A percentile compares a stretch with the other conserved stretches of the same genome.
Conservation (phyloP, 495 filamentous ascomycete genomes). For the Talaromyces trachyspermus region DNA sequence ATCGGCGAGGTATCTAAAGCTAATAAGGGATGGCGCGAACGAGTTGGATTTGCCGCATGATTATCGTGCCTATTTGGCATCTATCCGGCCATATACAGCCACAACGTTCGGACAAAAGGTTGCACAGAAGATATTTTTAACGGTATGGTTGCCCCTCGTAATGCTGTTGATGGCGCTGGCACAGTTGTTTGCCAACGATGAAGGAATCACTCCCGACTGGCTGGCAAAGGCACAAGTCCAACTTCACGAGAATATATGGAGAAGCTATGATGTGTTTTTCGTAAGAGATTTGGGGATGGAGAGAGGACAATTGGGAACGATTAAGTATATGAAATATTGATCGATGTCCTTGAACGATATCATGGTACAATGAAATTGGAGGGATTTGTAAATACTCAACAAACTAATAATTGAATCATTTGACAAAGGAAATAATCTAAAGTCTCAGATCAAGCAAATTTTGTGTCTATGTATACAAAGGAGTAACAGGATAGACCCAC, state of each 20-base stretch:
- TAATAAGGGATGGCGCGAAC: conserved; percentile 66
- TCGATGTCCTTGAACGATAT: not conserved
- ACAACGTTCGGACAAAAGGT: conserved; percentile 60
- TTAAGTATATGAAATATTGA: not conserved
- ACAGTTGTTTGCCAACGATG: conserved; percentile 47
- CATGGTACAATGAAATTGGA: not conserved
- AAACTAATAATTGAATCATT: not conserved
- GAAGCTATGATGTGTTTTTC: conserved; percentile 63
- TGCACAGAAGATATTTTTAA: conserved; percentile 54
- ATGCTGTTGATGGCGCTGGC: conserved; percentile 38
- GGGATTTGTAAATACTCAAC: not conserved
- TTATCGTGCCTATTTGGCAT: conserved; percentile 62
- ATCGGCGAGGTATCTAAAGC: conserved; percentile 69
- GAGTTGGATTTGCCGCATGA: conserved; percentile 70
- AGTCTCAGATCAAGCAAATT: conserved; percentile 24
- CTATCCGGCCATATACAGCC: conserved; percentile 58
- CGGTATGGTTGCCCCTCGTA: conserved; percentile 54
- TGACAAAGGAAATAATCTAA: conserved; percentile 38
- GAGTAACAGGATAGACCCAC: conserved; percentile 8
- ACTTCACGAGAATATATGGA: conserved; percentile 57
- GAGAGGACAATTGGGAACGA: conserved; percentile 56
- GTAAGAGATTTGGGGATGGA: conserved; percentile 69
- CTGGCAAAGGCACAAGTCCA: conserved; percentile 36
- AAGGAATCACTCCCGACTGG: conserved; percentile 64
- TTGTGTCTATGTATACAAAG: conserved; percentile 9